Conservation (phyloP, 345 rosid species). For the Angophora floribunda region DNA sequence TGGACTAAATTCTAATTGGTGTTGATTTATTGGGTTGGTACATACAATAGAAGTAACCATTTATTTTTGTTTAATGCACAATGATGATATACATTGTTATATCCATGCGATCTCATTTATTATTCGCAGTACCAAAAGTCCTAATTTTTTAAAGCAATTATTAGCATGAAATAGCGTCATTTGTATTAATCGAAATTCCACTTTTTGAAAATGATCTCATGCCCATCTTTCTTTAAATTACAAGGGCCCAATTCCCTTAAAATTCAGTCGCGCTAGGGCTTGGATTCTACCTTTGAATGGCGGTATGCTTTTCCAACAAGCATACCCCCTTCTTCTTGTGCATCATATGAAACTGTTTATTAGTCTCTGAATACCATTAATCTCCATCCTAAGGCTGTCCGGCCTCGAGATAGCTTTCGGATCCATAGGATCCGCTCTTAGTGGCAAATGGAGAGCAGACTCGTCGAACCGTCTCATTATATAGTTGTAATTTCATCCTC, state of each 20-base stretch:
- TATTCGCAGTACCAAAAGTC: neutral
- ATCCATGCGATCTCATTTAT: neutral
- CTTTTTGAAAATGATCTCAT: neutral
- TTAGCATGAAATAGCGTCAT: neutral
- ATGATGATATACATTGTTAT: neutral
- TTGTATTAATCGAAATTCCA: neutral
- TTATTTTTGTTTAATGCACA: neutral
- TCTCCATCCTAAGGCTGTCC: neutral
- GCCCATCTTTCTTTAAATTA: neutral
- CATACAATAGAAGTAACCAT: neutral
- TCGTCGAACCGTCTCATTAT: neutral
- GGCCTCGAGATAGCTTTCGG: neutral
- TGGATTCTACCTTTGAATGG: neutral
- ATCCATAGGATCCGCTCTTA: neutral
- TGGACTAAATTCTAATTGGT: neutral
- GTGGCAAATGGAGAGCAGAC: neutral
- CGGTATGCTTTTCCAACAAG: neutral
- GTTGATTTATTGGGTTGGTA: neutral
- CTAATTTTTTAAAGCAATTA: neutral
- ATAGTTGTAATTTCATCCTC: neutral
- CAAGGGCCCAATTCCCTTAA: neutral
- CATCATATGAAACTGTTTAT: neutral
- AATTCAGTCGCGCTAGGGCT: neutral
- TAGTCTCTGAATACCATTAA: neutral
- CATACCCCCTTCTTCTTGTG: neutral